phyloP scores from a whole-genome alignment of 164 flowering plant species.

The Piper betle region DNA sequence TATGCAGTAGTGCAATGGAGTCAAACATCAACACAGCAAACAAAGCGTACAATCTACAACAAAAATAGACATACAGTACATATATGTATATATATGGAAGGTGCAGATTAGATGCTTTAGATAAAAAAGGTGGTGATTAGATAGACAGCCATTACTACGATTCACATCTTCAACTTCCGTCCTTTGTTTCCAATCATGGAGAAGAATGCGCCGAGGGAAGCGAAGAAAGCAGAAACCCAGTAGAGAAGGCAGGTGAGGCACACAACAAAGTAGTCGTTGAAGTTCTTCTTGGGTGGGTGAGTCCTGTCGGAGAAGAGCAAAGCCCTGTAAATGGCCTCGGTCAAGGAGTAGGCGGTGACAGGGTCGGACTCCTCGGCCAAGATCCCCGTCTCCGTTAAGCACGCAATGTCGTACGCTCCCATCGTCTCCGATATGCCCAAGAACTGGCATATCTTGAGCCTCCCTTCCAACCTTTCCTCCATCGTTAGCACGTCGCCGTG shows the following conservation, averaged over 20 bases:
- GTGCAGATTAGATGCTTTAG: neutral
- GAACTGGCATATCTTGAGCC: constrained; percentile 17
- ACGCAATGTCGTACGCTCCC: constrained; percentile 54
- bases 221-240: constrained; percentile 23
- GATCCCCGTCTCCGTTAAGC: constrained; percentile 59
- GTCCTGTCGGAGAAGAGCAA: constrained; percentile 40
- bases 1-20: too few relatives aligned
- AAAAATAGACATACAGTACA: too few relatives aligned
- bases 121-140: neutral
- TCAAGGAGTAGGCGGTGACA: constrained; percentile 40
- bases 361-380: constrained; percentile 55
- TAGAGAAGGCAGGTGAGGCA: constrained; percentile 22
- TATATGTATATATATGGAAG: too few relatives aligned
- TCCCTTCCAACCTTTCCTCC: constrained; percentile 48
- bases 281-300: constrained; percentile 30
- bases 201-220: constrained; percentile 30
- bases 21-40: too few relatives aligned
- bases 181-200: constrained; percentile 16
- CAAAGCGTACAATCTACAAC: too few relatives aligned
- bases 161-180: constrained; percentile 4
- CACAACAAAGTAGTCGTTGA: constrained; percentile 19
- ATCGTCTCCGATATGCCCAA: constrained; percentile 19
- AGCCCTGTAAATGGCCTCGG: constrained; percentile 56
- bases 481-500: constrained; percentile 55
- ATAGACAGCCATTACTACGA: neutral